Percentiles rank a stretch among this genome's conserved stretches.
Evolutionary conservation across 305 asterid species (phyloP).

Genomic region (Fraxinus nigra): DNA sequence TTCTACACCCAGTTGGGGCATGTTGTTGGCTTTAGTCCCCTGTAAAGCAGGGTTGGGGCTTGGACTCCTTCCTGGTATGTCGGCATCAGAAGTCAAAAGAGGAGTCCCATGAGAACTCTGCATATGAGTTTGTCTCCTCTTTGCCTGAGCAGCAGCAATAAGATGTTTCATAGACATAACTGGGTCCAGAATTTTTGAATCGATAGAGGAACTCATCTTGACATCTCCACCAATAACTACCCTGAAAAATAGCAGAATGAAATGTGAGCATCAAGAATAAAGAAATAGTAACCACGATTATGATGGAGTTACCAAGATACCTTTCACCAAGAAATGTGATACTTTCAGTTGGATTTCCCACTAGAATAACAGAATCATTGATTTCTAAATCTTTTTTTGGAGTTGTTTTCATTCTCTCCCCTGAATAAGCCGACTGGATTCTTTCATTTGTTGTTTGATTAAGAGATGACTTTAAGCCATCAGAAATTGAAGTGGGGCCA

Average conservation of each 20-base stretch:
- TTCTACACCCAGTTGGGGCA: conserved; percentile 40
- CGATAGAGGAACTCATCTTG: conserved; percentile 32
- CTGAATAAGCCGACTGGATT: conserved; percentile 47
- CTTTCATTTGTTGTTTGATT: conserved; percentile 50
- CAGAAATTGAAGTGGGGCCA: conserved; percentile 33
- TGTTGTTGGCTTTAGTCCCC: conserved; percentile 46
- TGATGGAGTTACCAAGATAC: conserved; percentile 25
- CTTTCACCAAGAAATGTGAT: conserved; percentile 50
- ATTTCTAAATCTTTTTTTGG: conserved; percentile 40
- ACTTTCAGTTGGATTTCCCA: conserved; percentile 42
- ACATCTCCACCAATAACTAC: conserved; percentile 43
- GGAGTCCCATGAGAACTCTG: conserved; percentile 46
- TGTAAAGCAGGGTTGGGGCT: conserved; percentile 45
- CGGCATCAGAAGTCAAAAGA: conserved; percentile 41
- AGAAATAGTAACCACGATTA: not conserved
- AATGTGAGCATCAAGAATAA: conserved; percentile 31
- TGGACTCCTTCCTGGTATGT: conserved; percentile 41
- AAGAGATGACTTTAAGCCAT: conserved; percentile 32
- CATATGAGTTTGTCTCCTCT: conserved; percentile 61
- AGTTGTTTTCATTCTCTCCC: conserved; percentile 54
- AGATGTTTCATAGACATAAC: conserved; percentile 66
- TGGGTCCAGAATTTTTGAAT: conserved; percentile 51
- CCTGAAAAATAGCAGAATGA: conserved; percentile 43
- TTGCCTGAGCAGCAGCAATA: conserved; percentile 91
- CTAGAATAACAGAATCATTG: conserved; percentile 36